Evolutionary conservation across 1,284 basidiomycete species (phyloP), one percentile per base, ranked within the genome.

Genomic region (Violaceomyces palustris): DNA sequence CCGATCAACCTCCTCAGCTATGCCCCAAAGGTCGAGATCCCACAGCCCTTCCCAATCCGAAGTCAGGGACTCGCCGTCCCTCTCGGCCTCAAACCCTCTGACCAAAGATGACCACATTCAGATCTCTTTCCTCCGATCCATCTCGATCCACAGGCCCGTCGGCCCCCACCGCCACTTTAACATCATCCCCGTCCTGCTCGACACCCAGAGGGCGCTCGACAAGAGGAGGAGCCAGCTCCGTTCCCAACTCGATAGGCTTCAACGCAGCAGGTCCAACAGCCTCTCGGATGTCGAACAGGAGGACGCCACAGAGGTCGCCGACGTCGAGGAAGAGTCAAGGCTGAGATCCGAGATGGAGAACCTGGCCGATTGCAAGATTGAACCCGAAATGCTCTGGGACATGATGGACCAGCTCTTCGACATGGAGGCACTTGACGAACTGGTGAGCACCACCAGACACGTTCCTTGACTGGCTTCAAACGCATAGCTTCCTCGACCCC

Each of bases 111-210:
- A 60, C 37, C 42, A 45, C 15, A 43, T 61, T 7, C 56, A 62
- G 29, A 52, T 51, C 35, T 50, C 66, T n/a, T 60, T 69, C 24
- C 45, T 69, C 15, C 57, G 61, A 21, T 49, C 55, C 32, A 50
- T 69, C 27, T 53, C 64, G 11, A 28, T 48, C 15, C 58, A 52
- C 32, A 50, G 64, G 6, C 67, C 67, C 12, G 32, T 69, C 6
- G 67, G 67, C 6, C 46, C 50, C n/a, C 62, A 69, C 43, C 46
- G 58, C 29, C 67, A 69, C 19, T 67, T 69, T 45, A 58, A 67
- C 37, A 50, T 65, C 49, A 42, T 69, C 3, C 43, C 62, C 6
- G 42, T 67, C 29, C 19, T 69, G 19, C 25, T 38, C 19, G 58
- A 56, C 42, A 54, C 49, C 0, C 54, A 61, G 35, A 52, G 42